Evolutionary conservation across 2,329 filamentous ascomycete species (phyloP).

Genomic region (Coniochaeta pulveracea): DNA sequence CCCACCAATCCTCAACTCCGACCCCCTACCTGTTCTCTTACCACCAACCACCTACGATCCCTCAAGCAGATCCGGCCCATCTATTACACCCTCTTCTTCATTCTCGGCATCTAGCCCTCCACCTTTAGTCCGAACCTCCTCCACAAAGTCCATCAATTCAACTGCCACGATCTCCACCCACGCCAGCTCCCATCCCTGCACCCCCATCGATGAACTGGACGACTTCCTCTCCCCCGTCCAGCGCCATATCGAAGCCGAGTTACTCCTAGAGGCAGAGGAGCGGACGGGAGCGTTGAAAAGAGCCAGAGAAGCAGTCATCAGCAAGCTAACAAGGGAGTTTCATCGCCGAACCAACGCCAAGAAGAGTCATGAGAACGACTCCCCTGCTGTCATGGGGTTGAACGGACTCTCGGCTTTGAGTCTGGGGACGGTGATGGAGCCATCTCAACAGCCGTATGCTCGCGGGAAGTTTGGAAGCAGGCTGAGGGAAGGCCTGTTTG

Average conservation of each 20-base stretch:
- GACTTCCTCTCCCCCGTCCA: slow-evolving; percentile 45
- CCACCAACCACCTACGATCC: slow-evolving; percentile 48
- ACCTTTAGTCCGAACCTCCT: slow-evolving; percentile 2
- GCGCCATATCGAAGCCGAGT: slow-evolving; percentile 45
- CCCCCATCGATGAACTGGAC: slow-evolving; percentile 17
- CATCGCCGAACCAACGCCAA: slow-evolving; percentile 11
- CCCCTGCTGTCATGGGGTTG: slow-evolving; percentile 19
- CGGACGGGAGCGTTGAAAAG: slow-evolving; percentile 43
- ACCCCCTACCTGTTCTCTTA: slow-evolving; percentile 38
- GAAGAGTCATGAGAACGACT: slow-evolving; percentile 16
- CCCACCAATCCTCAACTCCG: slow-evolving; percentile 35
- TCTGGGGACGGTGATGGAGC: slow-evolving; percentile 14
- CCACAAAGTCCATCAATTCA: slow-evolving; percentile 3
- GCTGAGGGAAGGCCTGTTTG: slow-evolving; percentile 31
- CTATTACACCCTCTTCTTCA: slow-evolving; percentile 8
- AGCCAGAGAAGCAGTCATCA: slow-evolving; percentile 49
- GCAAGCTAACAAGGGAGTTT: slow-evolving; percentile 45
- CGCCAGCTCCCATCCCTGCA: slow-evolving; percentile 4
- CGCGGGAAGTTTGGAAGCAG: slow-evolving; percentile 23
- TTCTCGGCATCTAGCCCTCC: slow-evolving; percentile 6
- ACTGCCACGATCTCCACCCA: slow-evolving; percentile 6
- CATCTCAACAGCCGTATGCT: slow-evolving; percentile 11
- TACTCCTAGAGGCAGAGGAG: slow-evolving; percentile 32
- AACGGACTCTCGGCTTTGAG: slow-evolving; percentile 15
- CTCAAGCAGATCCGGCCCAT: slow-evolving; percentile 8